Evolutionary conservation across 306 rosid species (phyloP).

Genomic region (Abrus pulchellus): DNA sequence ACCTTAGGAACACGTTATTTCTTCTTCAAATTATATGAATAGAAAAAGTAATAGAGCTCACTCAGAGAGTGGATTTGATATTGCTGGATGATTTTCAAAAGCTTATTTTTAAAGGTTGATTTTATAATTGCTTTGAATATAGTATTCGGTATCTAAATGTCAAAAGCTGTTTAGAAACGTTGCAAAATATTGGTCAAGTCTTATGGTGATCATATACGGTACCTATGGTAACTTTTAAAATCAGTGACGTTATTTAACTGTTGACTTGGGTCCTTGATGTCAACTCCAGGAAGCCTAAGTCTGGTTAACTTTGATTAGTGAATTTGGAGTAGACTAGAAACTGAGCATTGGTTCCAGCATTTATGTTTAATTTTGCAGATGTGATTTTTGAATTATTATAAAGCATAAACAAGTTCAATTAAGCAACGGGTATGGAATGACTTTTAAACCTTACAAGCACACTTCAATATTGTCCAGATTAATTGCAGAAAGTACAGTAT

Average conservation of each 20-base stretch:
- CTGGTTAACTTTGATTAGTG: constrained; percentile 9
- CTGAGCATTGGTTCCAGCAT: not conserved
- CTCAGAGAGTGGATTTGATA: constrained; percentile 4
- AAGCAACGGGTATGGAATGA: not conserved
- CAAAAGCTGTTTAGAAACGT: constrained; percentile 14
- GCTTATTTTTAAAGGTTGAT: constrained; percentile 23
- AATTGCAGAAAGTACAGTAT: constrained; percentile 29
- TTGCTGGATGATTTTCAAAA: constrained; percentile 18
- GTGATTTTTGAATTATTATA: constrained; percentile 20
- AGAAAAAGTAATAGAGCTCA: constrained; percentile 2
- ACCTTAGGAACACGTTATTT: constrained; percentile 1
- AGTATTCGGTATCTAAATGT: constrained; percentile 5
- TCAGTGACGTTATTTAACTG: constrained; percentile 14
- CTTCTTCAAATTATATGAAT: not conserved
- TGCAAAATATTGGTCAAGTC: not conserved
- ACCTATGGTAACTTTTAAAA: not conserved
- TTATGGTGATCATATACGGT: not conserved
- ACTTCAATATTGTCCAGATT: not conserved
- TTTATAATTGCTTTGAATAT: constrained; percentile 2
- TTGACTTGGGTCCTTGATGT: constrained; percentile 10
- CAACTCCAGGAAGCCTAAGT: constrained; percentile 21
- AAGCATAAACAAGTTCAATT: constrained; percentile 21
- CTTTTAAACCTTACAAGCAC: constrained; percentile 11
- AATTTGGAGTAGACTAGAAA: constrained; percentile 29
- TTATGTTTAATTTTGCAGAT: not conserved